A percentile compares a stretch with the other conserved stretches of the same genome.
phyloP scores from a whole-genome alignment of 768 basidiomycete genomes.

The Podaxis mareebaensis region DNA sequence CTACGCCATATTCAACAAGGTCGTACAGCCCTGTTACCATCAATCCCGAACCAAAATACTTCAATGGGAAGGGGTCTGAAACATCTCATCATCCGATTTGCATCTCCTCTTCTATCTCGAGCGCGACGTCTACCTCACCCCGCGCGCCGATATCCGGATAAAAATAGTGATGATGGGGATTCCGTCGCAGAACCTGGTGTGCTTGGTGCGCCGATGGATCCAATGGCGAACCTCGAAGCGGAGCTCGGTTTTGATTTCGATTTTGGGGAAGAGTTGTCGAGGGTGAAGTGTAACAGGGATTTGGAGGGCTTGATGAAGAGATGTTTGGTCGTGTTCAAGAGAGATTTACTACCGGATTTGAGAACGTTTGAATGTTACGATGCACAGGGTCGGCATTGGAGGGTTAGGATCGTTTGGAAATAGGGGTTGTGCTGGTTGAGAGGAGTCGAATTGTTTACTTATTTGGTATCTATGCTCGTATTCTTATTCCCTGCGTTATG shows the following conservation, averaged over 20 bases:
- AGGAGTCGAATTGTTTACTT: too few species aligned
- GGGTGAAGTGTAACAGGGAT: neutral
- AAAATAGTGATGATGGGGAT: neutral
- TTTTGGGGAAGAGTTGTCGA: neutral
- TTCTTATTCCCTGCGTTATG: too few species aligned
- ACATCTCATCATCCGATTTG: neutral
- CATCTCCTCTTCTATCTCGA: neutral
- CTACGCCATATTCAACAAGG: neutral
- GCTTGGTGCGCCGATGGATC: neutral
- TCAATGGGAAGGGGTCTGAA: neutral
- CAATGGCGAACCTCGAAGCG: neutral
- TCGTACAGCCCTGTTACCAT: neutral
- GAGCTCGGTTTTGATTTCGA: neutral
- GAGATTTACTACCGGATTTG: neutral
- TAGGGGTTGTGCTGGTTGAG: neutral
- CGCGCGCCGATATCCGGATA: neutral
- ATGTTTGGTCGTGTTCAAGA: neutral
- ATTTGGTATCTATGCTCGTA: too few species aligned
- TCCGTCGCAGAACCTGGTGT: neutral
- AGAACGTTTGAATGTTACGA: neutral
- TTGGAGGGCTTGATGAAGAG: neutral
- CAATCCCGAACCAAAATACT: neutral
- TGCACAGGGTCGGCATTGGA: neutral
- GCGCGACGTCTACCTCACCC: neutral
- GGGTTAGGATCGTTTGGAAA: neutral